Conservation (phyloP, 2,329 filamentous ascomycete species). For the Fulvia fulva region DNA sequence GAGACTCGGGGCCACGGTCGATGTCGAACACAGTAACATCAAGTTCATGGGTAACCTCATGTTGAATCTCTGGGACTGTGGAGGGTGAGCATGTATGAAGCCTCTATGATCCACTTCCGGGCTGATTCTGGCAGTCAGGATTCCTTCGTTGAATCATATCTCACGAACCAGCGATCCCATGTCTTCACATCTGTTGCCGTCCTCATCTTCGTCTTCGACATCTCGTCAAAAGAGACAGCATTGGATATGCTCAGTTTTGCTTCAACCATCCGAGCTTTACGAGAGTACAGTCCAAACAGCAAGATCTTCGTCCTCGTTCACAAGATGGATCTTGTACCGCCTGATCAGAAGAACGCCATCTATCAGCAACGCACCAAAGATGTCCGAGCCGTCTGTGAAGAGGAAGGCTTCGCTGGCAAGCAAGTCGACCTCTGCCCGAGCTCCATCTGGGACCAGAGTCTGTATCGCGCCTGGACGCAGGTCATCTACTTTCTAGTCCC, state of each 20-base stretch:
- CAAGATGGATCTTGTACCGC: conserved; percentile 96
- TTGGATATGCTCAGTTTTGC: conserved; percentile 90
- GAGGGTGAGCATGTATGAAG: conserved; percentile 57
- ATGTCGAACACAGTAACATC: conserved; percentile 96
- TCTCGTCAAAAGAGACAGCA: conserved; percentile 91
- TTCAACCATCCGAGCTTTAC: conserved; percentile 81
- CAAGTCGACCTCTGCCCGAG: conserved; percentile 82
- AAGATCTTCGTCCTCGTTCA: conserved; percentile 94
- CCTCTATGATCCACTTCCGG: not conserved
- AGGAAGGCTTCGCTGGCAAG: conserved; percentile 54
- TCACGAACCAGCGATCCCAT: conserved; percentile 89
- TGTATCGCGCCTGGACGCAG: conserved; percentile 97
- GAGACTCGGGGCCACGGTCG: conserved; percentile 89
- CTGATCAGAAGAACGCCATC: conserved; percentile 70
- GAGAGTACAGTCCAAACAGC: conserved; percentile 75
- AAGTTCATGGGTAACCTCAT: conserved; percentile 98
- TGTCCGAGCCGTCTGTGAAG: conserved; percentile 66
- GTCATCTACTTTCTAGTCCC: conserved; percentile 98
- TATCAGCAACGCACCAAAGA: conserved; percentile 79
- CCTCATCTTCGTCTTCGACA: conserved; percentile 98
- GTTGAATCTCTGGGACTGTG: conserved; percentile 97
- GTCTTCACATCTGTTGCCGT: conserved; percentile 97
- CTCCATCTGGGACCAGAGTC: conserved; percentile 96
- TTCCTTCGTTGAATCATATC: conserved; percentile 97
- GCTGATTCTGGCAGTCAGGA: conserved; percentile 63